These are phyloP conservation scores for Botrytis hyacinthi DNA, from an alignment of 2,329 filamentous ascomycete species.

Conservation along the genomic window DNA sequence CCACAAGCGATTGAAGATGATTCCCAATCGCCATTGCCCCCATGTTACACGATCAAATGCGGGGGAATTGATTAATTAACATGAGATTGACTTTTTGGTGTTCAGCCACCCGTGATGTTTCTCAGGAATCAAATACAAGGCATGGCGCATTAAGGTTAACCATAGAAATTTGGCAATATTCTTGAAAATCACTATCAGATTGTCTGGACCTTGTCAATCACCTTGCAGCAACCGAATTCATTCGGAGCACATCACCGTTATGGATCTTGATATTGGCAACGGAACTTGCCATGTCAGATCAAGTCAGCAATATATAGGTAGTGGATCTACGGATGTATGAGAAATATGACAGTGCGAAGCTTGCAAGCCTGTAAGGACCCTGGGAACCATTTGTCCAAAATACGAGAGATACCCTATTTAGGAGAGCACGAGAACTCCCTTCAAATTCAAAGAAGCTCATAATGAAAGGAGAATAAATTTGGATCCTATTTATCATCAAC, in stretches of 20 bases:
- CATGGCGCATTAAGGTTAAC: neutral
- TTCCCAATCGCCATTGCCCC: neutral
- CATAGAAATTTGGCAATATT: neutral
- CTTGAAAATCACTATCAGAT: neutral
- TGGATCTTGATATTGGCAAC: neutral
- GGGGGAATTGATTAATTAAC: neutral
- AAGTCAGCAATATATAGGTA: neutral
- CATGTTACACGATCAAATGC: neutral
- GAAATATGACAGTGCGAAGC: too few species aligned
- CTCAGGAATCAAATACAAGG: neutral
- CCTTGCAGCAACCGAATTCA: neutral
- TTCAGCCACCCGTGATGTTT: neutral
- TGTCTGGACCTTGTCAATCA: neutral
- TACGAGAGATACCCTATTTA: neutral
- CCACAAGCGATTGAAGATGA: neutral
- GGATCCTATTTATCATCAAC: neutral
- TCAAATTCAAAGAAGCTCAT: neutral
- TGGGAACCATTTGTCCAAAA: neutral
- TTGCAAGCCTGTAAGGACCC: neutral
- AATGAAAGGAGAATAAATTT: neutral
- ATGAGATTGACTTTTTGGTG: neutral
- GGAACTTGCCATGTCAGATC: conserved; percentile 6
- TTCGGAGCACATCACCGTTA: neutral
- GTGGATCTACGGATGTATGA: neutral
- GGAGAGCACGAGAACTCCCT: neutral